A percentile compares a stretch with the other conserved stretches of the same genome.
Evolutionary conservation across 768 basidiomycete genomes (phyloP).

Genomic region (Infundibulicybe gibba): DNA sequence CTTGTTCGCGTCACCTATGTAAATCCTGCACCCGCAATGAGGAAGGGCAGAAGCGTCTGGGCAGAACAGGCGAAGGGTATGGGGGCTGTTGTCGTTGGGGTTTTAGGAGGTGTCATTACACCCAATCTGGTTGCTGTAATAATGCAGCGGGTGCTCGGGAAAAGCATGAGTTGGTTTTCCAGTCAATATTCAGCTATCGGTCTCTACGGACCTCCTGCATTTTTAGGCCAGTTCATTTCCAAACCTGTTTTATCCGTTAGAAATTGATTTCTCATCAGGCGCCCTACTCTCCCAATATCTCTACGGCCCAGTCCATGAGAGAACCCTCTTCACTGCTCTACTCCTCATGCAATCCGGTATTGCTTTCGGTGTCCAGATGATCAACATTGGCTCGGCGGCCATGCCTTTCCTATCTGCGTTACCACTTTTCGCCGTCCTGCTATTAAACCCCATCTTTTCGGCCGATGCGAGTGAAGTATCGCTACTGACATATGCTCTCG

Average conservation of each 20-base stretch:
- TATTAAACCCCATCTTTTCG: conserved; percentile 41
- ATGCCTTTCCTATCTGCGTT: conserved; percentile 62
- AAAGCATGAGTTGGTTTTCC: conserved; percentile 84
- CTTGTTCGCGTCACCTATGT: conserved; percentile 36
- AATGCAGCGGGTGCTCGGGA: conserved; percentile 58
- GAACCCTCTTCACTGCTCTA: conserved; percentile 53
- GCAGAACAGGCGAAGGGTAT: conserved; percentile 38
- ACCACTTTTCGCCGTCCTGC: conserved; percentile 54
- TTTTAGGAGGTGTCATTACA: conserved; percentile 54
- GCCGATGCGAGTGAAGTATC: conserved; percentile 36
- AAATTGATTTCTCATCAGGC: conserved; percentile 34
- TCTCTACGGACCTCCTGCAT: conserved; percentile 72
- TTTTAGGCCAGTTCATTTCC: conserved; percentile 50
- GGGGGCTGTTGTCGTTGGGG: conserved; percentile 44
- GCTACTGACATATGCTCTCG: conserved; percentile 62
- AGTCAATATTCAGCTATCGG: conserved; percentile 60
- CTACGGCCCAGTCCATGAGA: conserved; percentile 53
- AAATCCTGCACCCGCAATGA: conserved; percentile 28
- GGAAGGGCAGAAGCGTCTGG: conserved; percentile 28
- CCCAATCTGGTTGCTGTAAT: conserved; percentile 72
- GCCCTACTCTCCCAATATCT: conserved; percentile 59
- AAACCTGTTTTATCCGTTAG: not conserved
- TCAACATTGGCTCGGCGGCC: conserved; percentile 73
- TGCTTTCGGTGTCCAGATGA: conserved; percentile 58
- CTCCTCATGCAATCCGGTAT: conserved; percentile 56